Evolutionary conservation across 2,329 filamentous ascomycete genomes (phyloP).

Genomic region (Paracorniculantispora psalliotae): DNA sequence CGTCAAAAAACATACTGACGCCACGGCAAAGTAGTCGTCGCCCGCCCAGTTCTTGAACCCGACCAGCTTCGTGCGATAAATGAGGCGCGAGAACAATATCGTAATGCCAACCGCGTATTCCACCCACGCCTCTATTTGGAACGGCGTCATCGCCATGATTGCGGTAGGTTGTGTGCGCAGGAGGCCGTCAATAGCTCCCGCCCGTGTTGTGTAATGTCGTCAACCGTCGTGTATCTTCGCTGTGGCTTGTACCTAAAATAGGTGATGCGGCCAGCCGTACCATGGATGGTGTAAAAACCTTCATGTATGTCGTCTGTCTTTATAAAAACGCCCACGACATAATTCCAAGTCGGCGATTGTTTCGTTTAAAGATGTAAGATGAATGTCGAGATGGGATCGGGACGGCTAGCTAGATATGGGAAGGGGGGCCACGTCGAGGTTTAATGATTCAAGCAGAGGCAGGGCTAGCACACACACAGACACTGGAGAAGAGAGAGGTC

Average conservation of each 20-base stretch:
- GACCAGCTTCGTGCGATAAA: conserved; percentile 33
- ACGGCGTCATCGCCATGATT: conserved; percentile 31
- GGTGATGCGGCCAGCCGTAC: background rate
- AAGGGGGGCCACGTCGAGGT: background rate
- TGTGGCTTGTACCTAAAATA: too few species aligned
- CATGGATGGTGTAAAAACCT: background rate
- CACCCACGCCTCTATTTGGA: conserved; percentile 38
- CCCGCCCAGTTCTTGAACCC: conserved; percentile 37
- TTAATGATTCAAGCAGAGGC: background rate
- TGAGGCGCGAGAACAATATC: conserved; percentile 34
- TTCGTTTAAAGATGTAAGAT: too few species aligned
- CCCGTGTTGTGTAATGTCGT: too few species aligned
- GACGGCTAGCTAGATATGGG: background rate
- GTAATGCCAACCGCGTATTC: conserved; percentile 37
- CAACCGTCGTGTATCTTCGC: too few species aligned
- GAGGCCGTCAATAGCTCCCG: too few species aligned
- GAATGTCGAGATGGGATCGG: background rate
- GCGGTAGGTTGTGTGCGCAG: too few species aligned
- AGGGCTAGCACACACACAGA: too few species aligned
- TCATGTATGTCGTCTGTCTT: too few species aligned
- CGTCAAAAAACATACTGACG: conserved; percentile 35
- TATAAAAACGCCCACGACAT: too few species aligned
- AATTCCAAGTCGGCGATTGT: too few species aligned
- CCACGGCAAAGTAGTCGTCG: conserved; percentile 38
- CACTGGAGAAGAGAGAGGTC: background rate